Evolutionary conservation across 2,329 filamentous ascomycete species (phyloP), one percentile per base, ranked within the genome.

Genomic region (Mycosphaerella arachidis): DNA sequence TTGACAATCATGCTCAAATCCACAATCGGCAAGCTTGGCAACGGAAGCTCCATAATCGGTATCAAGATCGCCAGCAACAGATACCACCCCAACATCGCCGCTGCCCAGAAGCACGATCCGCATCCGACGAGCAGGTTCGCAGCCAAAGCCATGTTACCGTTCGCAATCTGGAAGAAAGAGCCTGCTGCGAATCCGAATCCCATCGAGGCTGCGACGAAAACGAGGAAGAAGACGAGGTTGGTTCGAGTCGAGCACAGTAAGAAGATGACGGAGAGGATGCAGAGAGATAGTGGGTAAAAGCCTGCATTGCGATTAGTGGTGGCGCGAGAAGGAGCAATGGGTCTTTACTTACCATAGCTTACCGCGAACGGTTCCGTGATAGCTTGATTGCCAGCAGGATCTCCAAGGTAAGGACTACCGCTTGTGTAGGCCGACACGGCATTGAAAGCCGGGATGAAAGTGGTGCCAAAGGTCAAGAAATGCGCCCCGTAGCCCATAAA

Each of bases 221-320:
- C 62, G 52, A 67, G 60, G 58, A 64, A 56, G 59, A 64, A 67
- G 46, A 67, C n/a, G 43, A 62, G 48, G 48, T 66, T 67, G 6
- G 62, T 63, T n/a, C 62, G 57, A 3, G 60, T 52, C 13, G 65
- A 65, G 55, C 60, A 63, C 50, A 67, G 54, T 24, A 66, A 58
- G 60, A 66, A 67, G 53, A 66, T 56, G 59, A 71, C 69, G 13
- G 65, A 68, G 18, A 71, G 65, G 33, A 71, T 63, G 27, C 53
- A 57, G 59, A 68, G 65, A 12, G 63, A 59, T 8, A 63, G 50
- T 1, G 61, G 59, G 56, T 66, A 66, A 59, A 66, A 66, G 10
- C 56, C 62, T 66, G 53, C 12, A 43, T 27, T 37, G 20, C 9
- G 40, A 43, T n/a, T 33, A 52, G 30, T 20, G 13, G 13, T 48